Conservation (phyloP, 352 stramenopile genomes). For the Elongisporangium senticosum region DNA sequence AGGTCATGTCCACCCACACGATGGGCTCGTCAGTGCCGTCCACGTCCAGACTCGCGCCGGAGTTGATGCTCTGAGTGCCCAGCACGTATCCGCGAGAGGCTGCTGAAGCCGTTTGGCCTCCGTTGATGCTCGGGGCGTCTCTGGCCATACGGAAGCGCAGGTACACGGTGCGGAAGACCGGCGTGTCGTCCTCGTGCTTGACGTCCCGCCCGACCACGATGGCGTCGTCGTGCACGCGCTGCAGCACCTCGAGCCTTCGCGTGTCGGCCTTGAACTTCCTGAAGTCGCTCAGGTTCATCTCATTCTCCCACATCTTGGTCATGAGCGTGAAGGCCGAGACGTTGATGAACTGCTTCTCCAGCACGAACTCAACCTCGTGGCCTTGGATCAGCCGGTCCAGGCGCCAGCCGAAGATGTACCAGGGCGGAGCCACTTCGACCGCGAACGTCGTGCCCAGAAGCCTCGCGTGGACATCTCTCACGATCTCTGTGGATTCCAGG, state of each 20-base stretch:
- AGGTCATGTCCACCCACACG: conserved; percentile 36
- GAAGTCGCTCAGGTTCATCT: conserved; percentile 28
- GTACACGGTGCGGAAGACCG: conserved; percentile 41
- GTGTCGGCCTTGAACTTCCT: conserved; percentile 46
- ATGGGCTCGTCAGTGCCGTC: conserved; percentile 2
- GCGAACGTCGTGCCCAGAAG: conserved; percentile 6
- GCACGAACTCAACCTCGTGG: conserved; percentile 41
- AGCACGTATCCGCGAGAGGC: conserved; percentile 29
- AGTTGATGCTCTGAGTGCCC: conserved; percentile 43
- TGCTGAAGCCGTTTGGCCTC: conserved; percentile 4
- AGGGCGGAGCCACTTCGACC: conserved; percentile 2
- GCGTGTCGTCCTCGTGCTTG: conserved; percentile 24
- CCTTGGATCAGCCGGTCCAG: conserved; percentile 27
- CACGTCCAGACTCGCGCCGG: conserved; percentile 23
- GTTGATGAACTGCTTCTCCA: conserved; percentile 34
- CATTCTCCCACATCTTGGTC: conserved; percentile 38
- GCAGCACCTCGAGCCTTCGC: conserved; percentile 38
- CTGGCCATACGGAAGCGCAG: conserved; percentile 35
- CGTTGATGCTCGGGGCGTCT: conserved; percentile 6
- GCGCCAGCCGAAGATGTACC: conserved; percentile 45
- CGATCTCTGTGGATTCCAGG: conserved; percentile 15
- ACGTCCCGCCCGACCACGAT: conserved; percentile 45
- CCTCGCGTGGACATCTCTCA: conserved; percentile 13
- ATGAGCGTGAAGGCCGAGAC: conserved; percentile 31
- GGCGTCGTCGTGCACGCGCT: conserved; percentile 28